A percentile compares a stretch with the other conserved stretches of the same genome.
phyloP scores from a whole-genome alignment of 2,329 filamentous ascomycete species.

The Neonectria neomacrospora region DNA sequence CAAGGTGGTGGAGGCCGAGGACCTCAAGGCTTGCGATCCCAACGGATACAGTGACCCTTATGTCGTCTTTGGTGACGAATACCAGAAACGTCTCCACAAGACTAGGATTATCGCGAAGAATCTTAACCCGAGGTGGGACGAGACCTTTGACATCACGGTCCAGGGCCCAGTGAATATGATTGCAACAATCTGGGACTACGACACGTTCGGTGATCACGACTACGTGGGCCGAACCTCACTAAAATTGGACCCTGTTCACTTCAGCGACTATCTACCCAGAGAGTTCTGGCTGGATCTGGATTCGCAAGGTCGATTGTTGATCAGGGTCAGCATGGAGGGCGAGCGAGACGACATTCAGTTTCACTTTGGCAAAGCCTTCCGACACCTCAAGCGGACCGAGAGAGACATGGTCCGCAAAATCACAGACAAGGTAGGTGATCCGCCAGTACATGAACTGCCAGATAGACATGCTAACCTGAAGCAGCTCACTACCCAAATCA shows the following conservation, averaged over 20 bases:
- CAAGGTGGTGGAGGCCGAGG: constrained; percentile 97
- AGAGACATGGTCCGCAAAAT: constrained; percentile 98
- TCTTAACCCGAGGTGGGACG: constrained; percentile 96
- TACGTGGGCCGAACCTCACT: constrained; percentile 96
- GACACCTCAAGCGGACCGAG: constrained; percentile 93
- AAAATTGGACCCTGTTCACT: constrained; percentile 97
- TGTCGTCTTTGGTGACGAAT: constrained; percentile 95
- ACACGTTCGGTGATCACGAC: constrained; percentile 96
- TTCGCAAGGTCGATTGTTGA: constrained; percentile 87
- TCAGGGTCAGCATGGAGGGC: constrained; percentile 98
- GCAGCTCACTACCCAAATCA: constrained; percentile 92
- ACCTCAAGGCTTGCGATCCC: constrained; percentile 97
- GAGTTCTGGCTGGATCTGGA: constrained; percentile 99
- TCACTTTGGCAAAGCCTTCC: constrained; percentile 96
- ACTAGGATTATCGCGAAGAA: constrained; percentile 91
- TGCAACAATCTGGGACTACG: constrained; percentile 98
- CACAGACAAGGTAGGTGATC: constrained; percentile 83
- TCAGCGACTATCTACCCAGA: constrained; percentile 92
- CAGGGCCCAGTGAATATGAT: constrained; percentile 92
- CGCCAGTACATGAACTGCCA: not conserved
- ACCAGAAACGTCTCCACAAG: constrained; percentile 95
- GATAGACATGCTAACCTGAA: constrained; percentile 22
- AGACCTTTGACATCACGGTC: constrained; percentile 95
- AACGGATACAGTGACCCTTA: constrained; percentile 96
- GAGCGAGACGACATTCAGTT: constrained; percentile 99